Percentiles rank a stretch among this genome's conserved stretches.
Evolutionary conservation across 2,329 filamentous ascomycete genomes (phyloP).

Genomic region (Zymoseptoria brevis): DNA sequence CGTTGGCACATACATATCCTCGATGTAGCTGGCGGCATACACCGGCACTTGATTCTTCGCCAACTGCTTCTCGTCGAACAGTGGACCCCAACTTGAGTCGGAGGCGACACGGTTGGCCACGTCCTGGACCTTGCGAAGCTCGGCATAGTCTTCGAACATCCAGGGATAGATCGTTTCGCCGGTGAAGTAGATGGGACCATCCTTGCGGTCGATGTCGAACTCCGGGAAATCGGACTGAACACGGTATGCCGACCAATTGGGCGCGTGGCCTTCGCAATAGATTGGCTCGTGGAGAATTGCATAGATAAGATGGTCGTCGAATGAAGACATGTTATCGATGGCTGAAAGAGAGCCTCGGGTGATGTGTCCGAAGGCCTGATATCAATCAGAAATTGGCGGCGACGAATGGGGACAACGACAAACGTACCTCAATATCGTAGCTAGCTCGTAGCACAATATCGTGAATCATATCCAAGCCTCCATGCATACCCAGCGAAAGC

Average conservation of each 20-base stretch:
- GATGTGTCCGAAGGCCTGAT: conserved; percentile 59
- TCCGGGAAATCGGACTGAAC: conserved; percentile 46
- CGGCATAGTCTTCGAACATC: conserved; percentile 73
- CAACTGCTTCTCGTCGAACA: conserved; percentile 71
- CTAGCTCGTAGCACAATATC: conserved; percentile 61
- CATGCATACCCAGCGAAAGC: conserved; percentile 68
- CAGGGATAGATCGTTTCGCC: conserved; percentile 89
- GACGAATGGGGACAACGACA: not conserved
- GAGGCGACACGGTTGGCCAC: conserved; percentile 65
- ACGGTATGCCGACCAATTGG: conserved; percentile 68
- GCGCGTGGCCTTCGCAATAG: conserved; percentile 65
- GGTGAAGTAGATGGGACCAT: conserved; percentile 64
- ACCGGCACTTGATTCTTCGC: conserved; percentile 72
- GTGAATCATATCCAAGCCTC: conserved; percentile 68
- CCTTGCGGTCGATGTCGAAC: conserved; percentile 39
- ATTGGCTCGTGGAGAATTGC: conserved; percentile 79
- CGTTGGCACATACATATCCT: conserved; percentile 90
- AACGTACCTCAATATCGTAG: conserved; percentile 54
- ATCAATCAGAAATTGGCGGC: not conserved
- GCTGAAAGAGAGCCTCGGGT: conserved; percentile 61
- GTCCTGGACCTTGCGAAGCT: conserved; percentile 60
- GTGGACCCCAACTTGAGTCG: conserved; percentile 59
- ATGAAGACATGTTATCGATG: conserved; percentile 59
- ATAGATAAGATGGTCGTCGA: conserved; percentile 75
- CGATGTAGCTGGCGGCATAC: conserved; percentile 72